These are phyloP conservation scores for Leccinellum albellum DNA, from an alignment of 768 basidiomycete genomes.

Conservation along the genomic window DNA sequence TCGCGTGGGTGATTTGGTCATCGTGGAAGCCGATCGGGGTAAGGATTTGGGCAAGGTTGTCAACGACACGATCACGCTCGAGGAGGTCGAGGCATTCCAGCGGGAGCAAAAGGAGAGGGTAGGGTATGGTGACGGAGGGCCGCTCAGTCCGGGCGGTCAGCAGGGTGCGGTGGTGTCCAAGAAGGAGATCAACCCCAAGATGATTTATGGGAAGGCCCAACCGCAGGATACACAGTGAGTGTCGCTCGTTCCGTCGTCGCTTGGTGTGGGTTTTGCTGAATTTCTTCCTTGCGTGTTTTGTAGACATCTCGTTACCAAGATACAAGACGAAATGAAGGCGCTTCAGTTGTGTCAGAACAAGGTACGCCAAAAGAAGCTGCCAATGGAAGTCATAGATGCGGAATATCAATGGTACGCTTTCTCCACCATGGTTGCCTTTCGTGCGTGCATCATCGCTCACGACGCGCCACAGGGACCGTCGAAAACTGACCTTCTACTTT, in stretches of 20 bases:
- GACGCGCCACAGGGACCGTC: conserved; percentile 71
- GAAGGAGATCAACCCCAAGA: conserved; percentile 96
- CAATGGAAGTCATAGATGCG: conserved; percentile 98
- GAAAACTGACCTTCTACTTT: conserved; percentile 98
- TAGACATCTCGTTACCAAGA: conserved; percentile 75
- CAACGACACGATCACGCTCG: conserved; percentile 85
- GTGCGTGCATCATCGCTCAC: background rate
- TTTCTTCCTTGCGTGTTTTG: background rate
- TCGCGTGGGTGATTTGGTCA: conserved; percentile 85
- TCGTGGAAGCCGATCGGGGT: conserved; percentile 95
- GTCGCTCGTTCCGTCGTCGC: conserved; percentile 8
- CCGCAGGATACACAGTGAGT: conserved; percentile 74
- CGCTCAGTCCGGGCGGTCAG: conserved; percentile 44
- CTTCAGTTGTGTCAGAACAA: conserved; percentile 88
- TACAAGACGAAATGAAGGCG: conserved; percentile 89
- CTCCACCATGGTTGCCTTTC: background rate
- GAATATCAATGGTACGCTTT: conserved; percentile 91
- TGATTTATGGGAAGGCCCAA: conserved; percentile 88
- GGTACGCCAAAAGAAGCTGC: conserved; percentile 88
- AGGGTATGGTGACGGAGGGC: conserved; percentile 39
- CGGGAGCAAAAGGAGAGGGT: conserved; percentile 65
- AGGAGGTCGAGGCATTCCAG: conserved; percentile 90
- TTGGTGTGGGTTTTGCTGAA: background rate
- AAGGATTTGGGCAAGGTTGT: conserved; percentile 90
- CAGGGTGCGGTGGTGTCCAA: conserved; percentile 42